These are phyloP conservation scores for Solidago caesia DNA, from an alignment of 129 eudicot genomes.

Conservation along the genomic window DNA sequence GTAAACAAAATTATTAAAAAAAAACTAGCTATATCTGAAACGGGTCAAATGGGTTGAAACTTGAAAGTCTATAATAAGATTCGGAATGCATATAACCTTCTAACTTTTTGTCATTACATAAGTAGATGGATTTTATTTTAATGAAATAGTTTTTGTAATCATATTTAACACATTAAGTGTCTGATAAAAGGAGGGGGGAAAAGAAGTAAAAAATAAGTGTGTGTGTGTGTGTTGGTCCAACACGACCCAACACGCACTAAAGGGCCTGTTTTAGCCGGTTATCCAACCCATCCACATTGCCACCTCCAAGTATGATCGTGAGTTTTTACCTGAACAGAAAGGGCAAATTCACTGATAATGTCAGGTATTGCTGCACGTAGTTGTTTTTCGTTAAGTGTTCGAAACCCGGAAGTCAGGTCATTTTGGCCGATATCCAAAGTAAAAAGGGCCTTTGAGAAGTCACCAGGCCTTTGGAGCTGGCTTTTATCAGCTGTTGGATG, in stretches of 20 bases:
- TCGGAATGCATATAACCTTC: no score
- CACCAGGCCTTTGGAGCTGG: slow-evolving; percentile 54
- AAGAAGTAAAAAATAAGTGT: no score
- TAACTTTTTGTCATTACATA: no score
- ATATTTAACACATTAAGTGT: not conserved
- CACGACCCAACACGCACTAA: no score
- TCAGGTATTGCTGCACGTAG: slow-evolving; percentile 43
- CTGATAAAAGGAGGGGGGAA: no score
- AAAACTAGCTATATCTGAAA: not conserved
- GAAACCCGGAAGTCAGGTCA: slow-evolving; percentile 56
- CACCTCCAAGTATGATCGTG: not conserved
- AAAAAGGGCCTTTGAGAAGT: slow-evolving; percentile 56
- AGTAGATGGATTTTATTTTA: no score
- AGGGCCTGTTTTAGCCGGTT: no score
- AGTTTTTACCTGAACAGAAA: slow-evolving; percentile 43
- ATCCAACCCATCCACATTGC: not conserved
- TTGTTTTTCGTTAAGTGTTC: slow-evolving; percentile 42
- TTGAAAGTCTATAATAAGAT: not conserved
- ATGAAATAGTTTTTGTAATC: not conserved
- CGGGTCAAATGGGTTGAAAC: not conserved
- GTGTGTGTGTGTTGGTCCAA: no score
- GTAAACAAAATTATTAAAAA: not conserved
- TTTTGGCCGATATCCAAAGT: slow-evolving; percentile 75
- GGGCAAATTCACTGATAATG: slow-evolving; percentile 47
- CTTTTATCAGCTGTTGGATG: slow-evolving; percentile 32